Evolutionary conservation across 768 basidiomycete species (phyloP), one percentile per base, ranked within the genome.

Genomic region (Hydnomerulius pinastri): DNA sequence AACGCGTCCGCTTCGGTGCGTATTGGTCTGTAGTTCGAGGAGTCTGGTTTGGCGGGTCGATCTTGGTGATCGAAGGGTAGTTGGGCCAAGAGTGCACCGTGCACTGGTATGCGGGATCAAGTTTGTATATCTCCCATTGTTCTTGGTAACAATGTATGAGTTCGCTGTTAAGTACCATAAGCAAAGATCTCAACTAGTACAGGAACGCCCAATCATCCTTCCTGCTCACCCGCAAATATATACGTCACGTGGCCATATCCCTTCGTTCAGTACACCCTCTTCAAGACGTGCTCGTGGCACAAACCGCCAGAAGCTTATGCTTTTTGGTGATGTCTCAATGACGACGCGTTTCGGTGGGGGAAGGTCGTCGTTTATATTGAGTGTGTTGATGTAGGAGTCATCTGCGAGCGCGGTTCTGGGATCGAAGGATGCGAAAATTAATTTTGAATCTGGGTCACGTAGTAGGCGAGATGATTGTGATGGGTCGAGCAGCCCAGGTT

Each of bases 81-180:
- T 71, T 65, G 8, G 79, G 77, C 45, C 69, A 67, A 28, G 64
- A 63, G 27, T 69, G 77, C 8, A 89, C 81, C 50, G 71, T 67
- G 61, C 89, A 92, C 20, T 80, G 77, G 56, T 91, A 91, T n/a
- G 68, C 65, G 3, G 85, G 82, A 61, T 92, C 90, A 7, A 92
- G 76, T 62, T 90, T 91, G 70, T 90, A 85, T 24, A 91, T 83
- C 53, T 92, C 90, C 90, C 90, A 92, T 64, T 90, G 88, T 29
- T 91, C 87, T 63, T 86, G 86, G 17, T 79, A 78, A 61, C 78
- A 79, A 50, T 77, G 64, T 45, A 79, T 66, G 1, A 66, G 62
- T 67, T 79, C 69, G 9, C 85, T 85, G 54, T 21, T 32, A 52
- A 48, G 51, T 52, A 57, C 23, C 37, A 54, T 42, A 1, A 42